These are phyloP conservation scores for Phytophthora pinifolia DNA, from an alignment of 352 stramenopile species.

Conservation along the genomic window DNA sequence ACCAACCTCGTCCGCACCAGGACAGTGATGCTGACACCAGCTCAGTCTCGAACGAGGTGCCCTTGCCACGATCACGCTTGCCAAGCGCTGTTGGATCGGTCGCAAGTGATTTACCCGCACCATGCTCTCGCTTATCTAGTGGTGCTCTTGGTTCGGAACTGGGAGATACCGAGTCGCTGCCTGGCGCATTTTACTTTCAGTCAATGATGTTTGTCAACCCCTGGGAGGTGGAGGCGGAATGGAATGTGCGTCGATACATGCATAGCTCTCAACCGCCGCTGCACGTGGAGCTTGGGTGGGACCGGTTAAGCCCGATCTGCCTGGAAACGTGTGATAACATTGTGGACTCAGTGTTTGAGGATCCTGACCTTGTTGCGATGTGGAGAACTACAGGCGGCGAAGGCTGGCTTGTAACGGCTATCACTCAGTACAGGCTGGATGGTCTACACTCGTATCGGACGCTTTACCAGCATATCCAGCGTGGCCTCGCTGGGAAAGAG, in stretches of 20 bases:
- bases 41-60: constrained; percentile 6
- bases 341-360: constrained; percentile 56
- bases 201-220: constrained; percentile 85
- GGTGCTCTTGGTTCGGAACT: constrained; percentile 13
- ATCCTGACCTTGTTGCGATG: constrained; percentile 64
- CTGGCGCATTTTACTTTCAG: constrained; percentile 38
- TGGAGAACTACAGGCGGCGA: constrained; percentile 73
- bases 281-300: constrained; percentile 76
- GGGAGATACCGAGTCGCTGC: constrained; percentile 11
- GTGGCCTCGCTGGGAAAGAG: constrained; percentile 43
- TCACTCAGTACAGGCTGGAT: constrained; percentile 78
- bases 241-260: constrained; percentile 67
- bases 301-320: constrained; percentile 68
- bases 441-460: constrained; percentile 59
- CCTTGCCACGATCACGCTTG: constrained; percentile 7
- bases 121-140: constrained; percentile 14
- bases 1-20: constrained; percentile 8
- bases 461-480: constrained; percentile 33
- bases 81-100: constrained; percentile 12
- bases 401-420: constrained; percentile 80
- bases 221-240: constrained; percentile 78
- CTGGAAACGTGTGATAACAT: constrained; percentile 66
- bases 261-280: constrained; percentile 41
- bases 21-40: constrained; percentile 8
- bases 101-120: constrained; percentile 10